Evolutionary conservation across 2,329 filamentous ascomycete species (phyloP).

Genomic region (Trichoderma brevicompactum): DNA sequence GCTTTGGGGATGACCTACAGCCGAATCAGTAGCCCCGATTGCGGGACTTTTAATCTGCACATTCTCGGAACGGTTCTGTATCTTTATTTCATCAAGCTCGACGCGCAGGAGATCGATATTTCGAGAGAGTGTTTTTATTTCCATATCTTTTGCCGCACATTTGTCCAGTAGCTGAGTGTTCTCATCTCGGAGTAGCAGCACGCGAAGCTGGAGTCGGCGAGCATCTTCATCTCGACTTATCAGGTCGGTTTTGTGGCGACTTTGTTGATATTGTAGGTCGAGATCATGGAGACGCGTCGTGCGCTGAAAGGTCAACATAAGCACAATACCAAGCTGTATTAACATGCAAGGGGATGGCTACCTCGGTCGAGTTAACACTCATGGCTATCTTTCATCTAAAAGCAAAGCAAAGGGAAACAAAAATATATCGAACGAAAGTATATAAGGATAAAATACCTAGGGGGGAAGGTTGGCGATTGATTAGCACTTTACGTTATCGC

Average conservation of each 20-base stretch:
- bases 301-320: slow-evolving; percentile 43
- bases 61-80: slow-evolving; percentile 52
- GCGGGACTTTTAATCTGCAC: slow-evolving; percentile 54
- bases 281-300: slow-evolving; percentile 57
- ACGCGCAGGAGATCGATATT: slow-evolving; percentile 47
- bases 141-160: slow-evolving; percentile 62
- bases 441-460: neutral
- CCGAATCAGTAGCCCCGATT: slow-evolving; percentile 53
- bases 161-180: slow-evolving; percentile 69
- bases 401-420: neutral
- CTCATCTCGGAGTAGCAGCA: slow-evolving; percentile 75
- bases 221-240: slow-evolving; percentile 76
- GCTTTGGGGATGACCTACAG: slow-evolving; percentile 42
- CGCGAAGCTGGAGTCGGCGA: slow-evolving; percentile 69
- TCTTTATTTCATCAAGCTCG: slow-evolving; percentile 51
- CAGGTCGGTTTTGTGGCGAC: slow-evolving; percentile 66
- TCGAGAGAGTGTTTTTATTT: slow-evolving; percentile 54
- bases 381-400: slow-evolving; percentile 30
- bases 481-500: slow-evolving; percentile 1
- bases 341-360: slow-evolving; percentile 28
- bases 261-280: slow-evolving; percentile 72
- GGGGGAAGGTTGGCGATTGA: neutral
- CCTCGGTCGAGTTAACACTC: slow-evolving; percentile 38
- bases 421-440: no score
- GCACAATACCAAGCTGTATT: slow-evolving; percentile 7